Base-by-base conservation (phyloP, 2,329 filamentous ascomycete species). In the Xylariaceae sp. region DNA sequence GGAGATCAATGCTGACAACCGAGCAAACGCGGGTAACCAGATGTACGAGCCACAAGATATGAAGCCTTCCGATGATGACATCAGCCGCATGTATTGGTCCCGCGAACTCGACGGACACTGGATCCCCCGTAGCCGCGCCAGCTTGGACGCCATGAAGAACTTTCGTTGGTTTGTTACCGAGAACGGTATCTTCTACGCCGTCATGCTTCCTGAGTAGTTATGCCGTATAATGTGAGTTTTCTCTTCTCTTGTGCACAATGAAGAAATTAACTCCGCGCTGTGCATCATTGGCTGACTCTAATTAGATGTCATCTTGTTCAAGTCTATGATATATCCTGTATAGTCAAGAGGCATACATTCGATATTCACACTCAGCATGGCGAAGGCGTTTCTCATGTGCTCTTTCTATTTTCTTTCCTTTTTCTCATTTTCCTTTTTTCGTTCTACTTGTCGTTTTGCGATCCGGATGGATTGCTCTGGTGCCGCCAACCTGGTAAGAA, bases 101-200 rank as follows among this genome's bases (percentile, higher is more conserved):
- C 80, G 82, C 59, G 83, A 87, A 73, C 73, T 82, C 65, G 83
- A 87, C 71, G 80, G 82, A 53, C 78, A 80, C 60, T 87, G 80
- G 80, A 81, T 79, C 42, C 77, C 84, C 71, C 80, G 82, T 70
- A 83, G 78, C 70, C 81, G 84, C 37, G 78, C 78, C 71, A 81
- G 82, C 56, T 83, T 88, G 71, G 84, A 87, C 69, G 76, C 78
- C 68, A 77, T 84, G 67, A 79, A 78, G 34, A 75, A 79, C 56
- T 79, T 77, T 65, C 79, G 82, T 57, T 88, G 85, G 85, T 87
- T 82, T 68, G 75, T 83, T 57, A 78, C 78, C 60, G 75, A 79
- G 53, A 77, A 80, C 57, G 84, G 84, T 30, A 76, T 79, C 68
- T 87, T 87, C 70, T 87, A 87, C 66, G 84, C 84, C 60, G 78